Base-by-base conservation (phyloP, 2,329 filamentous ascomycete species). In the Fulvia fulva region DNA sequence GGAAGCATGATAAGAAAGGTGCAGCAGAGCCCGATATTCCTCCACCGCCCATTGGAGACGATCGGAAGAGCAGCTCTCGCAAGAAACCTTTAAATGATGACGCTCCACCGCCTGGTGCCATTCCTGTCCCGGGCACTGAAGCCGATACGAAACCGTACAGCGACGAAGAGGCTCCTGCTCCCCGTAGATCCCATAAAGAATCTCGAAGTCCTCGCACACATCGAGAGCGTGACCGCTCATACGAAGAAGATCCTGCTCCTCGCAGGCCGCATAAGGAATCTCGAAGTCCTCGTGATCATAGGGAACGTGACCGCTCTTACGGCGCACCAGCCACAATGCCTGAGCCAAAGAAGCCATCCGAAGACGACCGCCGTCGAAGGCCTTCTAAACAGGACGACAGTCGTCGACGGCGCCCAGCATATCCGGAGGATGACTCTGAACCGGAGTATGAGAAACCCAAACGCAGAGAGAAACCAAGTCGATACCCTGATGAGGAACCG, bases 11-110 rank as follows among this genome's bases (percentile, higher is more conserved):
- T 22, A 59, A 59, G 28, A 55, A 61, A 34, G 60, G 57, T 50
- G 25, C 46, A 32, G 34, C 55, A 12, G 58, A 55, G n/a, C 58
- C 58, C 32, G 62, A 63, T 6, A 58, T 66, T 22, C 64, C 64
- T 25, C 64, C 62, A 26, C 64, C 64, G 7, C 64, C 64, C 8
- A 64, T 66, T 49, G 64, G 64, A 43, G 62, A 63, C 19, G 64
- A 66, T 23, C 54, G 63, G 34, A 61, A 58, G 25, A 49, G 46
- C 22, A 37, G 46, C 19, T 43, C 26, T 37, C 59, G 55, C 26
- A 53, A 53, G 32, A 56, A 59, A 23, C 44, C 44, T 30, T 11
- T 19, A 46, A 55, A 60, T 12, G 58, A 57, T 22, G 19, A 50
- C 25, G 46, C 32, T 8, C 56, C 51, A 23, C 53, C 59, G 12